Evolutionary conservation across 106 monocot genomes (phyloP), one percentile per base, ranked within the genome.

Genomic region (Acanthochlamys bracteata): DNA sequence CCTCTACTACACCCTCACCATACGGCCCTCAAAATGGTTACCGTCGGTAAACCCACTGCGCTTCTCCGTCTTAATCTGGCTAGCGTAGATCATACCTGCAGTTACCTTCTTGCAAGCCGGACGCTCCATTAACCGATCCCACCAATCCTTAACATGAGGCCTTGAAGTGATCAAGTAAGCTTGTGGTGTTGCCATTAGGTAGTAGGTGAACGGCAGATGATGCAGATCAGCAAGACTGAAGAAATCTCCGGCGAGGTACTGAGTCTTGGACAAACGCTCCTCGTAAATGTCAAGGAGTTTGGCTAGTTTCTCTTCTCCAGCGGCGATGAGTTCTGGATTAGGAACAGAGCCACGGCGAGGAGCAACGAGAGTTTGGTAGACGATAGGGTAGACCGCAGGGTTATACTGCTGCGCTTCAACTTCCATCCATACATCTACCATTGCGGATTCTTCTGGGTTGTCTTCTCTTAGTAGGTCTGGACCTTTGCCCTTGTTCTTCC

Each of bases 261-360:
- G 76, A 61, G 27, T 68, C 70, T 79, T 41, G 7, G 68, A 70
- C 20, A 89, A 82, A 45, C 70, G 66, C 12, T 49, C 76, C 71
- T 84, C 89, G 65, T 89, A 84, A 20, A 89, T 71, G 55, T 84
- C 89, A 16, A 89, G 74, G 49, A 89, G 76, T 61, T 60, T 69
- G 1, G 39, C 66, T 10, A 84, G 79, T 67, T 74, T 77, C 42
- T 68, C 79, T 39, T 67, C 45, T 13, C 21, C 57, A 19, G 62
- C 26, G 0, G 61, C 46, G n/a, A 83, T 52, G 45, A 68, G 42
- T 7, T 39, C 20, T 59, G 75, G 55, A 62, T 80, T 72, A 0
- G 79, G 3, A 1, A 39, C 14, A 14, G 70, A 70, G 2, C 75
- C 73, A 53, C 65, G 21, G 40, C 62, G 53, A 3, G 83, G 80